Conservation (phyloP, 257 asterid species). For the Handroanthus guayacan region DNA sequence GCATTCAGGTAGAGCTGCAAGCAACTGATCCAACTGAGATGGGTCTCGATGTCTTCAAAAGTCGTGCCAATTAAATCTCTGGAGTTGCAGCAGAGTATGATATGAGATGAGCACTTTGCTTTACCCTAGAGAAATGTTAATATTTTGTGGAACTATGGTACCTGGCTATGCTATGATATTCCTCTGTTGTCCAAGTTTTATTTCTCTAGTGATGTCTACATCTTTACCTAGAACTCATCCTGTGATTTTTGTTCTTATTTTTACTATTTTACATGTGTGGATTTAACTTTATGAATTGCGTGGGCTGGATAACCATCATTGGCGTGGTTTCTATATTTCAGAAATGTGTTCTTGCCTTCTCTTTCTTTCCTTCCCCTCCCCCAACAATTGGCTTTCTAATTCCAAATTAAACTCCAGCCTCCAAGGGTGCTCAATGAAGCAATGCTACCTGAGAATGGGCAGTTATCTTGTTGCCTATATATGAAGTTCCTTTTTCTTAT, state of each 20-base stretch:
- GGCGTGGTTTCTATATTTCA: constrained; percentile 26
- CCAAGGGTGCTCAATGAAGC: too few species aligned
- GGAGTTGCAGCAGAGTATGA: constrained; percentile 30
- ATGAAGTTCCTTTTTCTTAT: too few species aligned
- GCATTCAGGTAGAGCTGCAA: constrained; percentile 59
- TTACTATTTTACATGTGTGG: constrained; percentile 26
- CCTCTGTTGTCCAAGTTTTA: constrained; percentile 33
- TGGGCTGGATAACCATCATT: constrained; percentile 31
- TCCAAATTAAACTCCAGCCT: not conserved
- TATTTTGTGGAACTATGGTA: constrained; percentile 44
- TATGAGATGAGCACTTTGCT: constrained; percentile 36
- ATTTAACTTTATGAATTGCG: constrained; percentile 23
- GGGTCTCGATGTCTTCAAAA: constrained; percentile 55
- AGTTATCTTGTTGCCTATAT: too few species aligned
- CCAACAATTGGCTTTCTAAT: not conserved
- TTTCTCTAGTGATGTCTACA: constrained; percentile 26
- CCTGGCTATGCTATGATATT: constrained; percentile 33
- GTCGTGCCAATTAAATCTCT: constrained; percentile 49
- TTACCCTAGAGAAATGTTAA: constrained; percentile 40
- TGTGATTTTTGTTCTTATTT: constrained; percentile 27
- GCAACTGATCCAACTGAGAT: constrained; percentile 63
- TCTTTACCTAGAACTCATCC: constrained; percentile 24
- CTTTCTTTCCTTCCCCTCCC: not conserved
- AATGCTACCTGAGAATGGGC: too few species aligned
- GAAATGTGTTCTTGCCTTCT: constrained; percentile 34